Base-by-base conservation (phyloP, 1,139 yeast genomes). In the Zygosaccharomyces sapae region DNA sequence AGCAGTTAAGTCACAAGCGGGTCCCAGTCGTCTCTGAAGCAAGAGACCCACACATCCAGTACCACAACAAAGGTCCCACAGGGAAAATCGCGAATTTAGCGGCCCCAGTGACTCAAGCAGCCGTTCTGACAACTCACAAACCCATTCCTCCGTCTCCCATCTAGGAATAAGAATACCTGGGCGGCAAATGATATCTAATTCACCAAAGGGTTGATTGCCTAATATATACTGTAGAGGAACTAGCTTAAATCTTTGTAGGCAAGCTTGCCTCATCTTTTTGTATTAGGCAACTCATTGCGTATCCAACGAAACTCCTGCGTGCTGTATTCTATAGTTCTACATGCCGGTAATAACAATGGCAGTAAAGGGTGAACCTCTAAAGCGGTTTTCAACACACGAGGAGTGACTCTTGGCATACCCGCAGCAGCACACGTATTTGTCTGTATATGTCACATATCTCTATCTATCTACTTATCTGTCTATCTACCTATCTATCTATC, bases 91-190 rank as follows among this genome's bases (percentile, higher is more conserved):
- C n/a, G n/a, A 1, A 84, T 63, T 1, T 52, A 44, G 9, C 50
- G 33, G 7, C 43, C 40, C n/a, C 31, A 45, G 6, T 34, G 36
- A 19, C 13, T 16, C 10, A 35, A 29, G 13, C 20, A 41, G 35
- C 41, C 38, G 50, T 2, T 22, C 36, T 24, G 71, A 67, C 29
- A 86, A 60, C 48, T 72, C 72, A 29, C 68, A 33, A 5, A 77
- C 72, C 97, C 97, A 90, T 58, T 88, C 96, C 62, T 92, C 97
- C 0, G 98, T 92, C 61, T 92, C 98, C 86, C 95, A 83, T 43
- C 98, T 69, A 0, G 98, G 98, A 38, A 92, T 89, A 50, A 92
- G 69, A 1, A 88, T 97, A 0, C 81, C 81, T 1, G 71, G 71
- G 22, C 67, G 58, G 59, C 96, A 87, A 27, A 59, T 54, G 3